These are phyloP conservation scores for Arabidopsis arenosa DNA, from an alignment of 345 rosid genomes.

Conservation along the genomic window DNA sequence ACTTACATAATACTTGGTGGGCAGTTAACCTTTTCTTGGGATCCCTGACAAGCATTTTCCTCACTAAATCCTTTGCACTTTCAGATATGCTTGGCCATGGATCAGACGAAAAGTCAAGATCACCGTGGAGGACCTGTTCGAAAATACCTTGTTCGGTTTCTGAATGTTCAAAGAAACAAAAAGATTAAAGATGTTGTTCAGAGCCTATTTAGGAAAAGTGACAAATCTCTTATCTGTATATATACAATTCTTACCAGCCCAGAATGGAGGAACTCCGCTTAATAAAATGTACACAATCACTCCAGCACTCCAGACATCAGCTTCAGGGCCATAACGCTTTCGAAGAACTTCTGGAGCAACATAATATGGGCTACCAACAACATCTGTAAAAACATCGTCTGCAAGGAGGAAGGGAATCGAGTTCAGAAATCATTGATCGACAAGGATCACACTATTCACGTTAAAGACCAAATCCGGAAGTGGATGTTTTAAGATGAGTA, in stretches of 20 bases:
- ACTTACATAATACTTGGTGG: constrained; percentile 83
- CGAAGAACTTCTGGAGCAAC: constrained; percentile 89
- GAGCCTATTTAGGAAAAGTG: constrained; percentile 1
- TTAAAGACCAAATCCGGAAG: not conserved
- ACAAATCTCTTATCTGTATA: not conserved
- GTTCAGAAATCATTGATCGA: not conserved
- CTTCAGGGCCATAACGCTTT: constrained; percentile 82
- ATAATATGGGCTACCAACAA: constrained; percentile 94
- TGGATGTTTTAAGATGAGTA: not conserved
- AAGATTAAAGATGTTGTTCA: constrained; percentile 10
- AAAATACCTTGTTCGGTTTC: constrained; percentile 88
- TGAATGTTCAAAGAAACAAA: constrained; percentile 41
- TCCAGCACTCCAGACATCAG: constrained; percentile 98
- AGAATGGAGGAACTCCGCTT: constrained; percentile 95
- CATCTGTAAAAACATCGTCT: constrained; percentile 81
- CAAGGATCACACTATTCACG: constrained; percentile 21
- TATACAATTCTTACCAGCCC: constrained; percentile 70
- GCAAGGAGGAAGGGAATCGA: constrained; percentile 25
- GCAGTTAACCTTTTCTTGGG: constrained; percentile 79
- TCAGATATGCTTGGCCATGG: constrained; percentile 93
- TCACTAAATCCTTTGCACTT: constrained; percentile 84
- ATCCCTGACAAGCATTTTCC: constrained; percentile 84
- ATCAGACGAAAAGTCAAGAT: constrained; percentile 79
- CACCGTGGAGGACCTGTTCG: constrained; percentile 83
- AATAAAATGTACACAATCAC: constrained; percentile 83